Conservation (phyloP, 176 grass and related monocot genomes). For the Thinopyrum elongatum region DNA sequence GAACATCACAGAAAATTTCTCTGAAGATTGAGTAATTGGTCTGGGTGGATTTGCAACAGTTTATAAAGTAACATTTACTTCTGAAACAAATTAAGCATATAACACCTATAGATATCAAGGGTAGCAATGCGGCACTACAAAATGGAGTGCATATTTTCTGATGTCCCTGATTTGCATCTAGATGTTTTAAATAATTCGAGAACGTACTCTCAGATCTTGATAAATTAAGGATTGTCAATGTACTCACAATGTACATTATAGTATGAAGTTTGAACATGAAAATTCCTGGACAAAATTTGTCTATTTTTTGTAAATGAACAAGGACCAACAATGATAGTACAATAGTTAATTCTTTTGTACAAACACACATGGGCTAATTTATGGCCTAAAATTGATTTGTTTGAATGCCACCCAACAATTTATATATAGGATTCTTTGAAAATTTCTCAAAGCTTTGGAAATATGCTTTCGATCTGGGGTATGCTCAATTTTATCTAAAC, state of each 20-base stretch:
- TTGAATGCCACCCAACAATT: neutral
- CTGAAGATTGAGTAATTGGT: neutral
- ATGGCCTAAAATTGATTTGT: neutral
- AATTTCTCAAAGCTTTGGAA: neutral
- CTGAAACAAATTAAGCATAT: neutral
- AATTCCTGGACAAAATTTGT: neutral
- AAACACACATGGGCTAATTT: neutral
- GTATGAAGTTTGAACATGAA: neutral
- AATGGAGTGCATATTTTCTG: neutral
- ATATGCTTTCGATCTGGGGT: neutral
- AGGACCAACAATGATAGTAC: neutral
- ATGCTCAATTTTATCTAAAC: neutral
- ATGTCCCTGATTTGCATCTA: neutral
- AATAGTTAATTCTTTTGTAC: neutral
- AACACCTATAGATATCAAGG: neutral
- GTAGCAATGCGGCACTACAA: neutral
- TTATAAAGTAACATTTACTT: neutral
- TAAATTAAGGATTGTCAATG: neutral
- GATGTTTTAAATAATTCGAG: neutral
- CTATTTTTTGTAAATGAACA: neutral
- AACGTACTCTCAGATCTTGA: neutral
- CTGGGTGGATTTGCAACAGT: neutral
- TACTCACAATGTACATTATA: neutral
- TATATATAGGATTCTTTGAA: neutral
- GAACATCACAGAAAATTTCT: neutral